Evolutionary conservation across 768 basidiomycete species (phyloP), one percentile per base, ranked within the genome.

Genomic region (Suillus decipiens): DNA sequence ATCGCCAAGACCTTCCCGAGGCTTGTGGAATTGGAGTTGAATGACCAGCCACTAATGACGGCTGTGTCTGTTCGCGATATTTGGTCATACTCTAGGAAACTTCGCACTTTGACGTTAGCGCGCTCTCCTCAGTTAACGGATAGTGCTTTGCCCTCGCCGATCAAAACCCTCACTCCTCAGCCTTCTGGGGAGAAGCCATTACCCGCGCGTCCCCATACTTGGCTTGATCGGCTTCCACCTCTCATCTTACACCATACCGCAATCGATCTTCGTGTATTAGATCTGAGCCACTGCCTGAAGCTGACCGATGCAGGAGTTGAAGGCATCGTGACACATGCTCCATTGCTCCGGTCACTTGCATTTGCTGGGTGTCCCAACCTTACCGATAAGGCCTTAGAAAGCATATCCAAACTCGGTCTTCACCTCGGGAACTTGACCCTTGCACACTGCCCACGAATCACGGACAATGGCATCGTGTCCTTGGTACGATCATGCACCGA

Each of bases 11-110:
- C 86, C 11, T 93, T 92, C 71, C 86, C 90, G 5, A 83, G 85
- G 63, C 85, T 97, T 31, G 78, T 90, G 60, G 95, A 96, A 74
- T 79, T 96, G 65, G 95, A 97, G 71, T 77, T 96, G 42, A 86
- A 78, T 69, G 83, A 83, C 69, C 86, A 93, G 64, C 83, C 85
- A 11, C 79, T 86, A 45, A 69, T 97, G 61, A 91, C 90, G 9
- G 83, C 85, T 7, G 72, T 82, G 53, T 87, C 92, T 0, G 81
- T 93, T 39, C 85, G 89, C 42, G 92, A 93, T 70, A 81, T 97
- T n/a, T 90, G 95, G 83, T 81, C 83, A 36, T 92, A 87, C 75
- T 89, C 89, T 51, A 86, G 91, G 66, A 90, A 87, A 71, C 79
- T 98, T 60, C 82, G 92, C 9, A 86, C 83, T 53, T 72, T 97